phyloP scores from a whole-genome alignment of 306 rosid species.

The Hippophae rhamnoides region DNA sequence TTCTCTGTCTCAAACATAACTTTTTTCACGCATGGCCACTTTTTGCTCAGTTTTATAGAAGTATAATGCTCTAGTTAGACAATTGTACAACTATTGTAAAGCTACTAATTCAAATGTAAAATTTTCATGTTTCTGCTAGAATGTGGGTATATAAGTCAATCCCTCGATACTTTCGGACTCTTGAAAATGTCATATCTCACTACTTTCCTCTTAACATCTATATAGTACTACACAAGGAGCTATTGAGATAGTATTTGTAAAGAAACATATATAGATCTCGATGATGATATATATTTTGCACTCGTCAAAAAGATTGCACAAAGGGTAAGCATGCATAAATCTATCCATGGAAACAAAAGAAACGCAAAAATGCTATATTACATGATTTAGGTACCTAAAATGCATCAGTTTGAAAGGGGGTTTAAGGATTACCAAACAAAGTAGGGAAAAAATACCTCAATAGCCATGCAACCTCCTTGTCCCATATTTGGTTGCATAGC shows the following conservation, averaged over 20 bases:
- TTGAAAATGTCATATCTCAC: neutral
- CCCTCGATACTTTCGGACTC: neutral
- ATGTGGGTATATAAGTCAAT: too few species aligned
- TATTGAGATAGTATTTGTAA: neutral
- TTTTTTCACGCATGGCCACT: too few species aligned
- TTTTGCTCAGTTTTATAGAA: too few species aligned
- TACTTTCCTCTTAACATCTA: neutral
- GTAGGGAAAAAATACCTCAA: constrained; percentile 47
- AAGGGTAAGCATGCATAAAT: neutral
- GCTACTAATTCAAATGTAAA: too few species aligned
- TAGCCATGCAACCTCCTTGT: constrained; percentile 99
- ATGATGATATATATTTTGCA: neutral
- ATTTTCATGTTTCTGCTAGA: too few species aligned
- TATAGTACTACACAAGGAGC: neutral
- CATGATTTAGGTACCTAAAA: constrained; percentile 3
- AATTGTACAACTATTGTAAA: too few species aligned
- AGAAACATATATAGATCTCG: neutral
- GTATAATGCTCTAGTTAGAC: too few species aligned
- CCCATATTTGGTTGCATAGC: constrained; percentile 99
- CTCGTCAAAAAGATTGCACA: neutral
- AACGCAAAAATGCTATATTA: neutral
- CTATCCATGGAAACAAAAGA: neutral
- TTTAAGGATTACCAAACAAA: constrained; percentile 3
- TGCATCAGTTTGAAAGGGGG: constrained; percentile 3
- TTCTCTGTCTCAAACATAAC: too few species aligned